A percentile compares a stretch with the other conserved stretches of the same genome.
Evolutionary conservation across 805 yeast species (phyloP).

Genomic region (Starmerella bombicola): DNA sequence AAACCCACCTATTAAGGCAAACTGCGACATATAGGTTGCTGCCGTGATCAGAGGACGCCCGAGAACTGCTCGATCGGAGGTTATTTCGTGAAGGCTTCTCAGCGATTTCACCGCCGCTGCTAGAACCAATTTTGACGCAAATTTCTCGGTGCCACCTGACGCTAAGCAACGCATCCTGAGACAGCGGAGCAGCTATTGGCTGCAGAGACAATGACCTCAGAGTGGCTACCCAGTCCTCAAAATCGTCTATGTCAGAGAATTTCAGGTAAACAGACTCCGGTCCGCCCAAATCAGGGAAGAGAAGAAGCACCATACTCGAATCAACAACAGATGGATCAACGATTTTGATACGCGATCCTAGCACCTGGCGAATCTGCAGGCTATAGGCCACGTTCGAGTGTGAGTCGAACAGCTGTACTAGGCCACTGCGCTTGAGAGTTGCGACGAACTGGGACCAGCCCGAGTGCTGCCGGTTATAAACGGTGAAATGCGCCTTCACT

Average conservation of each 20-base stretch:
- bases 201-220: constrained; percentile 23
- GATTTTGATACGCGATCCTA: constrained; percentile 10
- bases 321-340: constrained; percentile 20
- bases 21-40: constrained; percentile 51
- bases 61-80: too few relatives aligned
- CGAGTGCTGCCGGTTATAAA: constrained; percentile 8
- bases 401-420: constrained; percentile 9
- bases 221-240: constrained; percentile 28
- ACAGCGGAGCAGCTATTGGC: constrained; percentile 21
- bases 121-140: constrained; percentile 5
- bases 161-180: constrained; percentile 11
- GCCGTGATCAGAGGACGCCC: too few relatives aligned
- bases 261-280: constrained; percentile 22
- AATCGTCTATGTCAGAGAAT: constrained; percentile 22
- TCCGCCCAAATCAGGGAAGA: constrained; percentile 22
- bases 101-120: neutral
- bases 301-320: constrained; percentile 13
- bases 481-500: constrained; percentile 18
- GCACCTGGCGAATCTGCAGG: constrained; percentile 13
- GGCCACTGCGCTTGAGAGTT: constrained; percentile 17
- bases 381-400: constrained; percentile 7
- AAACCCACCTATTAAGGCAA: constrained; percentile 55
- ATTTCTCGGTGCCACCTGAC: constrained; percentile 13
- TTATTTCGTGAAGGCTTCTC: neutral
- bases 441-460: constrained; percentile 19